A percentile compares a stretch with the other conserved stretches of the same genome.
phyloP scores from a whole-genome alignment of 306 rosid genomes.

The Dalbergia cochinchinensis region DNA sequence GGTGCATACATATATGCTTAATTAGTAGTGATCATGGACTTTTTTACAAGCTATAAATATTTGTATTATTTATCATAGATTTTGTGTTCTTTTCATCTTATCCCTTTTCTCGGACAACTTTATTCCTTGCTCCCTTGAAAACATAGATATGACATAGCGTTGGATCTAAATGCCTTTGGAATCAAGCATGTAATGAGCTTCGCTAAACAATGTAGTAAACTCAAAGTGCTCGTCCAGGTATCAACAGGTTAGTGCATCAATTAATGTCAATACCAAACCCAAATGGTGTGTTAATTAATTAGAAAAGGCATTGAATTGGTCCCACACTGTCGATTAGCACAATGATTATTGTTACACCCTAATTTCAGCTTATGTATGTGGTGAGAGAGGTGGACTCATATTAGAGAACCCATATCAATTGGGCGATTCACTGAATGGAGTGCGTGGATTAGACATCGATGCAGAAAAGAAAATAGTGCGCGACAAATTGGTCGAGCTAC shows the following conservation, averaged over 20 bases:
- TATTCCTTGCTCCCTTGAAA: background rate
- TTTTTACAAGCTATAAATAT: background rate
- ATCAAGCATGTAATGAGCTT: constrained; percentile 67
- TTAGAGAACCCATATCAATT: constrained; percentile 59
- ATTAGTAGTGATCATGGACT: background rate
- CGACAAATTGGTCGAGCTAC: constrained; percentile 54
- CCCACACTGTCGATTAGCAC: too few relatives aligned
- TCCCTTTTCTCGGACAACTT: background rate
- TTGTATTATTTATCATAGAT: background rate
- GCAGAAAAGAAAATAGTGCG: constrained; percentile 53
- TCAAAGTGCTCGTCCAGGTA: constrained; percentile 71
- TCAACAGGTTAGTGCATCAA: constrained; percentile 69
- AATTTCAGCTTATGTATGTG: constrained; percentile 77
- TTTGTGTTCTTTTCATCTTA: background rate
- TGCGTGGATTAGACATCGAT: constrained; percentile 63
- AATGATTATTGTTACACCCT: background rate
- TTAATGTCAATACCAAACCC: background rate
- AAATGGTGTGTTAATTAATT: background rate
- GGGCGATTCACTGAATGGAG: constrained; percentile 78
- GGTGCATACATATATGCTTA: constrained; percentile 47
- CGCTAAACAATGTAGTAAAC: constrained; percentile 63
- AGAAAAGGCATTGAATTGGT: too few relatives aligned
- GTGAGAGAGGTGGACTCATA: constrained; percentile 76
- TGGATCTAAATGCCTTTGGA: constrained; percentile 72
- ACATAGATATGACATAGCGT: constrained; percentile 72